Evolutionary conservation across 257 asterid species (phyloP), one percentile per base, ranked within the genome.

Genomic region (Thymus mandschuricus): DNA sequence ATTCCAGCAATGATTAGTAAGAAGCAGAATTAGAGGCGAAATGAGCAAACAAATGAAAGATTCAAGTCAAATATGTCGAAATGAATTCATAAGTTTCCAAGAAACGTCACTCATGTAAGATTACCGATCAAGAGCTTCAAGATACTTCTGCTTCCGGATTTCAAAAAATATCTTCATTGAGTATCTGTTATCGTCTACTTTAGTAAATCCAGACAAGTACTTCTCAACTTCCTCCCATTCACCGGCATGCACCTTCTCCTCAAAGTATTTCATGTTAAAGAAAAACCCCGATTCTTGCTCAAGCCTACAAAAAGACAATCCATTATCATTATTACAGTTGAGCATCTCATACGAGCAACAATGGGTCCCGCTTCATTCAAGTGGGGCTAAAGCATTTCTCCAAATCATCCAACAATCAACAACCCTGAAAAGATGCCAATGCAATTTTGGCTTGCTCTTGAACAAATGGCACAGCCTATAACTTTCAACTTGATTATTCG

Each of bases 161-260:
- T 93, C 98, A 49, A 93, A 93, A 78, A 93, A 93, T 52, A 93
- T 93, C 90, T 91, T 93, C 98, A 91, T 93, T 10, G 98, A 93
- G 86, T 91, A 93, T 81, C 97, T 80, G 74, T 93, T 93, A 71
- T 93, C 98, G 61, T 93, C 98, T 43, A 93, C 97, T 81, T 93
- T 93, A 35, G 97, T 91, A 82, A 89, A 93, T 65, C 98, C 97
- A 13, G 98, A 91, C 62, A 93, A 83, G 83, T 93, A 93, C 72
- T 93, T 93, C 92, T 93, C 98, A 64, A 93, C 97, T 69, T 93
- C 98, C 0, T 93, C 96, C 98, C 97, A 93, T 73, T 93, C 96
- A 73, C 98, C 98, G 10, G 96, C 96, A 69, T 89, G 96, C 12
- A 93, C 96, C 78, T 87, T 93, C 89, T 93, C 98, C 83, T 93